Conservation (phyloP, 1,139 yeast genomes). For the Pichia kudriavzevii region DNA sequence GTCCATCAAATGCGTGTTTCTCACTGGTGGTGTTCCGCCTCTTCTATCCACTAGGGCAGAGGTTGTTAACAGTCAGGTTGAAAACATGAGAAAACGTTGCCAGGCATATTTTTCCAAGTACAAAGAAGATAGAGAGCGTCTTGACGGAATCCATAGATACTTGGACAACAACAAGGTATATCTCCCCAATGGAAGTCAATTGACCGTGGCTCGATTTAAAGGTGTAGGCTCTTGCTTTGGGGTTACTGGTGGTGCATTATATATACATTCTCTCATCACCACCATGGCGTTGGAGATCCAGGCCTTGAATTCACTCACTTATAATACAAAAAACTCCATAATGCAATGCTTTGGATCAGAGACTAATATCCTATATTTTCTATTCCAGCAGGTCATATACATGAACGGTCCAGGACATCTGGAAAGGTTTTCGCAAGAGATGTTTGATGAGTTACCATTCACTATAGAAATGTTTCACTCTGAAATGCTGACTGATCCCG, state of each 20-base stretch:
- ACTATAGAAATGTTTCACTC: constrained; percentile 54
- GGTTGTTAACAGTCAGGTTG: constrained; percentile 41
- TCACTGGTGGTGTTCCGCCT: constrained; percentile 57
- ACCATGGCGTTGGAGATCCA: constrained; percentile 35
- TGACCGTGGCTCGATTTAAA: constrained; percentile 46
- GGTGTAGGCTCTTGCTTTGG: constrained; percentile 46
- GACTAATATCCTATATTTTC: constrained; percentile 45
- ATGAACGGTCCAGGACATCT: constrained; percentile 41
- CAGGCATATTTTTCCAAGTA: constrained; percentile 40
- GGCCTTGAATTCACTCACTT: constrained; percentile 29
- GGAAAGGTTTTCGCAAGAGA: constrained; percentile 19
- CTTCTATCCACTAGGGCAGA: constrained; percentile 33
- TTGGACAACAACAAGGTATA: constrained; percentile 25
- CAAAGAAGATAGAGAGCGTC: constrained; percentile 38
- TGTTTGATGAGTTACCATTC: constrained; percentile 33
- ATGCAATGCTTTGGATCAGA: constrained; percentile 38
- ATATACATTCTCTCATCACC: constrained; percentile 37
- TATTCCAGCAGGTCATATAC: constrained; percentile 53
- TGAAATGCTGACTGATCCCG: constrained; percentile 42
- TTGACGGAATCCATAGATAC: constrained; percentile 33
- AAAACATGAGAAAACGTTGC: constrained; percentile 42
- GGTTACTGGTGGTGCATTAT: constrained; percentile 42
- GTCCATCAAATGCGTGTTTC: constrained; percentile 34
- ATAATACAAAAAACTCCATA: constrained; percentile 30
- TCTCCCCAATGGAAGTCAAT: constrained; percentile 44